Conservation (phyloP, 306 rosid genomes). For the Casuarina glauca region DNA sequence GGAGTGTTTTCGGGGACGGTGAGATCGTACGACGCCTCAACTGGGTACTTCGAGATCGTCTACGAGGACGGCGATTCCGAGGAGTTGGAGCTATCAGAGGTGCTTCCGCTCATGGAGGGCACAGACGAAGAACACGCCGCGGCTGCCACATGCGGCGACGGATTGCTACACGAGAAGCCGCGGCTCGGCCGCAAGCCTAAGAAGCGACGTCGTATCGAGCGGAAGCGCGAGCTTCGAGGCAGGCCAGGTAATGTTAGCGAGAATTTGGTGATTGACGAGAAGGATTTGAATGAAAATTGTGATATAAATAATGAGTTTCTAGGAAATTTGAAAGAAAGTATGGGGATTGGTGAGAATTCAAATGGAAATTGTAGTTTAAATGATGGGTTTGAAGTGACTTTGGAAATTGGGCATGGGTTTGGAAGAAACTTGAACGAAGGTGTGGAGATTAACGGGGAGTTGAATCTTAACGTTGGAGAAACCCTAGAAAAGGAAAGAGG, state of each 20-base stretch:
- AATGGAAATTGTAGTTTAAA: constrained; percentile 29
- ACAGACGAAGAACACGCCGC: constrained; percentile 21
- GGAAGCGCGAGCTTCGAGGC: constrained; percentile 24
- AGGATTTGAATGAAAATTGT: constrained; percentile 20
- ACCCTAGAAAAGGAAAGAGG: constrained; percentile 26
- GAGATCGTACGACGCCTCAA: constrained; percentile 62
- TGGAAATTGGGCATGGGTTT: constrained; percentile 31
- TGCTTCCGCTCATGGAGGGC: constrained; percentile 43
- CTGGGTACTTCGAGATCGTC: constrained; percentile 60
- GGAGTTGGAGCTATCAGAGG: constrained; percentile 54
- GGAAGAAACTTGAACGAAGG: constrained; percentile 36
- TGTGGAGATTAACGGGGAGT: constrained; percentile 24
- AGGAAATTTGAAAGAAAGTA: constrained; percentile 34
- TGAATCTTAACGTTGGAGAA: constrained; percentile 35
- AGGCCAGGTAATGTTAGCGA: constrained; percentile 49
- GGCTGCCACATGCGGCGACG: not conserved
- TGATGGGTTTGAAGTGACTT: constrained; percentile 27
- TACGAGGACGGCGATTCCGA: constrained; percentile 68
- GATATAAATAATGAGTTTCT: constrained; percentile 27
- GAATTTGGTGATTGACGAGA: constrained; percentile 30
- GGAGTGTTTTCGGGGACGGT: constrained; percentile 63
- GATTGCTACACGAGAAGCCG: constrained; percentile 20
- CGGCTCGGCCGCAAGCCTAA: constrained; percentile 65
- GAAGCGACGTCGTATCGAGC: constrained; percentile 58
- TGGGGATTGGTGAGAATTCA: constrained; percentile 29